A percentile compares a stretch with the other conserved stretches of the same genome.
Conservation (phyloP, 1,139 yeast species). For the Yamadazyma atmosphaerica region DNA sequence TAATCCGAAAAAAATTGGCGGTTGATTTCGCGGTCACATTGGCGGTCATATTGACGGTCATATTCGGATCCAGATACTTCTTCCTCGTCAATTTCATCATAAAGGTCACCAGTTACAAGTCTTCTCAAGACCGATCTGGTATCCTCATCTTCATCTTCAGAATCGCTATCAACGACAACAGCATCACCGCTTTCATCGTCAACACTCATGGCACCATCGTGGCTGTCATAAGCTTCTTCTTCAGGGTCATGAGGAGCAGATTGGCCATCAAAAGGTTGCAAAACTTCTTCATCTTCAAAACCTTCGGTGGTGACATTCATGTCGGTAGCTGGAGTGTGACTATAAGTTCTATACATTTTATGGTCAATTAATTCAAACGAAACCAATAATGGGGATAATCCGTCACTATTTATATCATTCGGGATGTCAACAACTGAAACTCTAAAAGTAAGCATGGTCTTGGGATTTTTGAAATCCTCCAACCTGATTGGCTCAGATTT, state of each 20-base stretch:
- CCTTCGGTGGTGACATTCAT: neutral
- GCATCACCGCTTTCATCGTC: slow-evolving; percentile 1
- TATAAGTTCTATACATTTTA: neutral
- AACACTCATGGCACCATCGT: neutral
- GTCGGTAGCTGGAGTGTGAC: too few relatives aligned
- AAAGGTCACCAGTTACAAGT: neutral
- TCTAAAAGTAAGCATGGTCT: slow-evolving; percentile 1
- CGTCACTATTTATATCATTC: neutral
- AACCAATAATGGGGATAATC: neutral
- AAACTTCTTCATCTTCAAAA: slow-evolving; percentile 1
- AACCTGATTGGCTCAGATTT: slow-evolving; percentile 7
- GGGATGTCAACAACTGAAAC: neutral
- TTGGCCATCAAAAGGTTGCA: too few relatives aligned
- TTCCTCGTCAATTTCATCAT: slow-evolving; percentile 2
- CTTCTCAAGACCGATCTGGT: neutral
- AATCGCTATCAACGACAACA: neutral
- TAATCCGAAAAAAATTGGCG: too few relatives aligned
- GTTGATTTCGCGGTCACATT: too few relatives aligned
- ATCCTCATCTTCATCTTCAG: slow-evolving; percentile 1
- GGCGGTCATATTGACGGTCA: too few relatives aligned
- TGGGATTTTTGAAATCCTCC: slow-evolving; percentile 3
- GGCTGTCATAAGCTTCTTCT: neutral
- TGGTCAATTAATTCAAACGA: neutral
- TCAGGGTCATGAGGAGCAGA: neutral
- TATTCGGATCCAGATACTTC: too few relatives aligned